Evolutionary conservation across 2,329 filamentous ascomycete genomes (phyloP), one percentile per base, ranked within the genome.

Genomic region (Acrocalymma vagum): DNA sequence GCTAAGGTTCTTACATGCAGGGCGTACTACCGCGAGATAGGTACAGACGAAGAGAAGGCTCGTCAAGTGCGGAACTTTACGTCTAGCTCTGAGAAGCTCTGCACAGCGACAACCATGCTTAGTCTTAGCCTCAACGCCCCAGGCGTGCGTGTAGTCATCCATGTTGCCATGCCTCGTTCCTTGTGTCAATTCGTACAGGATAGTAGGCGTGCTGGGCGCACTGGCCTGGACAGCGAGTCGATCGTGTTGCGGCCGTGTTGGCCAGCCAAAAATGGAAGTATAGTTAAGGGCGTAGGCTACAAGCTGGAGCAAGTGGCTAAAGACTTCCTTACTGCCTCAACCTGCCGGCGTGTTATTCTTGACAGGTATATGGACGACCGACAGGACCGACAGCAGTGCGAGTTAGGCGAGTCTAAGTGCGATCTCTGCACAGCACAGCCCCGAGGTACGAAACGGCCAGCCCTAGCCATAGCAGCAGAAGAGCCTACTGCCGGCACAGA

Each of bases 281-380:
- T 31, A 31, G 20, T 26, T 26, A 31, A 26, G 16, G 16, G 8
- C 20, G 22, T 31, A 3, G 13, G 13, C 22, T 31, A 39, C 15
- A 31, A 39, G 36, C 9, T 39, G 10, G 36, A 39, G 14, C 13
- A 5, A 18, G 14, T 28, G 15, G 20, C 20, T 9, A 39, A 26
- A 21, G 27, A 31, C 3, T 32, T 38, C n/a, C 8, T 30, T 11
- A 16, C 18, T 24, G n/a, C 3, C 13, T 9, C 23, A 29, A 20
- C 13, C 9, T 29, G 16, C 25, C 7, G 3, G 13, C n/a, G n/a
- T n/a, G n/a, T n/a, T n/a, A n/a, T n/a, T n/a, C n/a, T n/a, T n/a
- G 24, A 35, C 18, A 34, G 8, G 29, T 17, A 40, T 17, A 40
- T 40, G 29, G 29, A 41, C 24, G 23, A 30, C 9, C 25, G 38